Evolutionary conservation across 352 stramenopile species (phyloP), one percentile per base, ranked within the genome.

Genomic region (Blastocystis sp.): DNA sequence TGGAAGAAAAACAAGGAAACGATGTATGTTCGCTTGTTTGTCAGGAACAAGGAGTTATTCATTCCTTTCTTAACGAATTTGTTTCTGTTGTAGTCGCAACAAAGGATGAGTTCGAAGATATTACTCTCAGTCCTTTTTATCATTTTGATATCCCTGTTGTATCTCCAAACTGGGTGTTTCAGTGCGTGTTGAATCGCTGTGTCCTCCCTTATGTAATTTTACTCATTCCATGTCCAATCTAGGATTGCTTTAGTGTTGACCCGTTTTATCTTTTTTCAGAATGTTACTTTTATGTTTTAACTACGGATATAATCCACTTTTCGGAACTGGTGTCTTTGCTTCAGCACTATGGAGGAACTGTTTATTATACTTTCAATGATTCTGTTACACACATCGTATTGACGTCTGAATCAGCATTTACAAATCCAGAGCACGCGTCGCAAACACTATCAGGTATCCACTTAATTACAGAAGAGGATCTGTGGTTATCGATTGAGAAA

Each of bases 221-320:
- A 13, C n/a, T 18, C 9, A 2, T 26, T 55, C n/a, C 9, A 7
- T 23, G 29, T 84, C 53, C 59, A 23, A 2, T 39, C 11, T 68
- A 84, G 73, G 34, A 53, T 45, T n/a, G 15, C 8, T 84, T 54
- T 45, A 84, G 73, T 64, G 26, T 68, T 68, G 34, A 50, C 53
- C 73, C 73, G 53, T 84, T 84, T 84, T 66, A 47, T 15, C 2
- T 84, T 13, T 84, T 84, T 84, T 66, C 73, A 39, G n/a, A 34
- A 2, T 84, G 73, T 69, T 55, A n/a, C 15, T 66, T 84, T 45
- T 29, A n/a, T 29, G 15, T 84, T 4, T 7, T 84, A n/a, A 68
- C 73, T 9, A 26, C 59, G 13, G 34, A 64, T 64, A 8, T 37
- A 13, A 34, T 2, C 26, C 37, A 64, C 8, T 61, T 84, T 41